Evolutionary conservation across 768 basidiomycete species (phyloP).

Genomic region (Xerocomellus amylosporus): DNA sequence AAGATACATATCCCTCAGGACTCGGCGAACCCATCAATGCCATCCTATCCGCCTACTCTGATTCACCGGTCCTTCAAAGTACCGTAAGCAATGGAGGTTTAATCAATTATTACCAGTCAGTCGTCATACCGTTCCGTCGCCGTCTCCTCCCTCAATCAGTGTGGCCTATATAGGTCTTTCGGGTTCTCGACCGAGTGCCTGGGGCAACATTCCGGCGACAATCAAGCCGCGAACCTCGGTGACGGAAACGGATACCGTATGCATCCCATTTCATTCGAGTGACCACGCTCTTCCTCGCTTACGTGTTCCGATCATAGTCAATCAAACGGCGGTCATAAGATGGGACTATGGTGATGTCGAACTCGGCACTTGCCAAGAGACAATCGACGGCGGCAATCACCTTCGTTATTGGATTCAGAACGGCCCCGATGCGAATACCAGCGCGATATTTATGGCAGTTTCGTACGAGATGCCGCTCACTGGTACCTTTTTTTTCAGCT

Average conservation of each 20-base stretch:
- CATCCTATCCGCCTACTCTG: constrained; percentile 77
- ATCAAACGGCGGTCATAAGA: constrained; percentile 81
- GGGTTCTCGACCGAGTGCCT: constrained; percentile 77
- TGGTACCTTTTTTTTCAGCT: constrained; percentile 39
- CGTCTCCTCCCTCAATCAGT: background rate
- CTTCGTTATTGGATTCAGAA: constrained; percentile 88
- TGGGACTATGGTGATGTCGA: constrained; percentile 80
- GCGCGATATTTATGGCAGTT: constrained; percentile 71
- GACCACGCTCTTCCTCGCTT: background rate
- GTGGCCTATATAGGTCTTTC: constrained; percentile 46
- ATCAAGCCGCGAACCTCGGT: constrained; percentile 76
- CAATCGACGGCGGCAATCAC: constrained; percentile 83
- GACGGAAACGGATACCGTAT: constrained; percentile 74
- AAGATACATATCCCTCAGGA: constrained; percentile 60
- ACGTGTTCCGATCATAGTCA: constrained; percentile 42
- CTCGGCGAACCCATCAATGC: constrained; percentile 86
- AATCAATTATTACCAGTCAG: constrained; percentile 79
- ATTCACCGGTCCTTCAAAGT: constrained; percentile 62
- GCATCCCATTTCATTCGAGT: constrained; percentile 27
- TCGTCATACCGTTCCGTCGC: constrained; percentile 8
- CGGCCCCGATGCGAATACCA: constrained; percentile 58
- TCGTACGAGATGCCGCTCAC: constrained; percentile 71
- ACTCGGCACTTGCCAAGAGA: constrained; percentile 84
- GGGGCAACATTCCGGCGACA: constrained; percentile 69
- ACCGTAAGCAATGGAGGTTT: constrained; percentile 64